Evolutionary conservation across 2,329 filamentous ascomycete genomes (phyloP).

Genomic region (Penicillium sp.): DNA sequence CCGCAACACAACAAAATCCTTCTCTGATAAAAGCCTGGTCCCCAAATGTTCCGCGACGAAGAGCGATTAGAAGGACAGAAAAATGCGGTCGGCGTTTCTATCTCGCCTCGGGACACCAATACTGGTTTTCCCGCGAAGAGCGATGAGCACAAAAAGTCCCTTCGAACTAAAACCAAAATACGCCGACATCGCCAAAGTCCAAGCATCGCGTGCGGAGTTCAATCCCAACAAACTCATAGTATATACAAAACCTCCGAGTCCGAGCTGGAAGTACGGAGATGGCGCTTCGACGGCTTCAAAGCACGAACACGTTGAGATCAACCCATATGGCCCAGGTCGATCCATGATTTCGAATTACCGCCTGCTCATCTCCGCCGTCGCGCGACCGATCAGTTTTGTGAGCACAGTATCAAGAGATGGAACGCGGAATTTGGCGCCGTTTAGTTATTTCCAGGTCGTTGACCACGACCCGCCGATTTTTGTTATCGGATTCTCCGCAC

Average conservation of each 20-base stretch:
- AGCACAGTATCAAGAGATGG: slow-evolving; percentile 66
- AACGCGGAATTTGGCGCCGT: slow-evolving; percentile 77
- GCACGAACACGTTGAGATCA: slow-evolving; percentile 74
- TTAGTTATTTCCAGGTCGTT: slow-evolving; percentile 83
- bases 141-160: too few relatives aligned
- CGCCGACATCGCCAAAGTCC: slow-evolving; percentile 42
- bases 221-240: slow-evolving; percentile 36
- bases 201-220: slow-evolving; percentile 50
- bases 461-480: slow-evolving; percentile 88
- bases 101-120: too few relatives aligned
- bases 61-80: too few relatives aligned
- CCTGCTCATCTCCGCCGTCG: slow-evolving; percentile 81
- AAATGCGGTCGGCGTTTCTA: too few relatives aligned
- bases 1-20: too few relatives aligned
- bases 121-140: too few relatives aligned
- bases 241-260: slow-evolving; percentile 47
- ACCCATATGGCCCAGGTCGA: slow-evolving; percentile 75
- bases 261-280: slow-evolving; percentile 48
- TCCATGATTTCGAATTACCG: slow-evolving; percentile 81
- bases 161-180: slow-evolving; percentile 20
- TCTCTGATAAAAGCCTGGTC: too few relatives aligned
- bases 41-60: too few relatives aligned
- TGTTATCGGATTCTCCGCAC: slow-evolving; percentile 64
- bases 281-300: slow-evolving; percentile 53
- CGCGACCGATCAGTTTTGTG: slow-evolving; percentile 75